Conservation (phyloP, 78 protist genomes). For the Speleostelium caveatum region DNA sequence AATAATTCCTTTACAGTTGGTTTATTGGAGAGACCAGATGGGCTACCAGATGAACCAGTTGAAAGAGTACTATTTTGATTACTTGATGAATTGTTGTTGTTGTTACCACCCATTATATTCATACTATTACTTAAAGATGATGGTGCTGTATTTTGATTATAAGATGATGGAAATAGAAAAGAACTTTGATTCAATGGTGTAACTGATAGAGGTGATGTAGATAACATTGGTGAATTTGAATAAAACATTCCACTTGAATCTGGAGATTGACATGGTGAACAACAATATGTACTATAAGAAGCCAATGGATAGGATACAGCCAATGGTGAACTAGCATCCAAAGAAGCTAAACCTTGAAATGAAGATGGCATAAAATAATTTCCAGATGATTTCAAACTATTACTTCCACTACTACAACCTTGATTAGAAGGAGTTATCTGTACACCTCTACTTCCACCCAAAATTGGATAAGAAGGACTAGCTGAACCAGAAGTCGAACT, state of each 20-base stretch:
- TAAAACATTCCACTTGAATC: neutral
- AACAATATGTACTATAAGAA: neutral
- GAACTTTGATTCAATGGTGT: conserved; percentile 9
- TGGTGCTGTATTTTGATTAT: neutral
- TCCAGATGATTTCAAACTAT: conserved; percentile 20
- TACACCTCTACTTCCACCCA: neutral
- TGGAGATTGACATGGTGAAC: conserved; percentile 5
- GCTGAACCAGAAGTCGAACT: neutral
- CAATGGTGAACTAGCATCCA: neutral
- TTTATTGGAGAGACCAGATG: neutral
- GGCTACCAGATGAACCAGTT: neutral
- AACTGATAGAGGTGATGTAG: conserved; percentile 3
- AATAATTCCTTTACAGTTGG: conserved; percentile 32
- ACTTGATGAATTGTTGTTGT: neutral
- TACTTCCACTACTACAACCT: neutral
- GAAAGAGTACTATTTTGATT: neutral
- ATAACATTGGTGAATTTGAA: neutral
- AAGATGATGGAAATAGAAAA: neutral
- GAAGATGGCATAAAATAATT: neutral
- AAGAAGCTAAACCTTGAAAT: neutral
- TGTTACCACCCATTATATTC: neutral
- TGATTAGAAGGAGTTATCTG: neutral
- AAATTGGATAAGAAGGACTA: conserved; percentile 4
- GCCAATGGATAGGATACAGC: neutral
- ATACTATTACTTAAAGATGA: neutral